A percentile compares a stretch with the other conserved stretches of the same genome.
These are phyloP conservation scores for Typha latifolia DNA, from an alignment of 176 grass and related monocot species.

Conservation along the genomic window DNA sequence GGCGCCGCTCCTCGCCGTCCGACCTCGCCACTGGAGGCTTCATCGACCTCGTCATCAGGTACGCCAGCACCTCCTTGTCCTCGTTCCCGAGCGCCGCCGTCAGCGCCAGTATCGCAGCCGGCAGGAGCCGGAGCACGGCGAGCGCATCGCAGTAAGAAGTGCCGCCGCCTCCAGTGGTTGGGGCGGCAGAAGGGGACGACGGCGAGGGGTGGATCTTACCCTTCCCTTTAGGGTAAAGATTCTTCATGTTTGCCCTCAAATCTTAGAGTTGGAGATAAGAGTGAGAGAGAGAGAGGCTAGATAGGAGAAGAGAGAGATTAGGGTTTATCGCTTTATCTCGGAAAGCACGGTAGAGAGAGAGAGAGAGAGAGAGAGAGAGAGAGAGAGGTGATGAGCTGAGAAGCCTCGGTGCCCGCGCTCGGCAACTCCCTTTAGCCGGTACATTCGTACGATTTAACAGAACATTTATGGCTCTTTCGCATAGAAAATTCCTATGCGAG, in stretches of 20 bases:
- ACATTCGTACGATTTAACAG: neutral
- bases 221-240: constrained; percentile 32
- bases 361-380: neutral
- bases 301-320: neutral
- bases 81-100: constrained; percentile 27
- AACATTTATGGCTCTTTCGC: neutral
- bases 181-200: neutral
- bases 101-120: constrained; percentile 33
- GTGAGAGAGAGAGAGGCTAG: neutral
- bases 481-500: neutral
- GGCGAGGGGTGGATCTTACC: constrained; percentile 45
- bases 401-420: neutral
- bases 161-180: neutral
- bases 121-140: constrained; percentile 37
- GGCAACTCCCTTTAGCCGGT: neutral
- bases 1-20: constrained; percentile 2
- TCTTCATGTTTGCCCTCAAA: constrained; percentile 24
- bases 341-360: too few species aligned
- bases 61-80: constrained; percentile 47
- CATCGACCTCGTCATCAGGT: constrained; percentile 37
- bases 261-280: neutral
- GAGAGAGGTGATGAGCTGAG: neutral
- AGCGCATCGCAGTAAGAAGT: neutral
- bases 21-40: neutral
- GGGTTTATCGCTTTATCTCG: neutral